A percentile compares a stretch with the other conserved stretches of the same genome.
These are phyloP conservation scores for Fusarium piperis DNA, from an alignment of 2,329 filamentous ascomycete genomes.

Conservation along the genomic window DNA sequence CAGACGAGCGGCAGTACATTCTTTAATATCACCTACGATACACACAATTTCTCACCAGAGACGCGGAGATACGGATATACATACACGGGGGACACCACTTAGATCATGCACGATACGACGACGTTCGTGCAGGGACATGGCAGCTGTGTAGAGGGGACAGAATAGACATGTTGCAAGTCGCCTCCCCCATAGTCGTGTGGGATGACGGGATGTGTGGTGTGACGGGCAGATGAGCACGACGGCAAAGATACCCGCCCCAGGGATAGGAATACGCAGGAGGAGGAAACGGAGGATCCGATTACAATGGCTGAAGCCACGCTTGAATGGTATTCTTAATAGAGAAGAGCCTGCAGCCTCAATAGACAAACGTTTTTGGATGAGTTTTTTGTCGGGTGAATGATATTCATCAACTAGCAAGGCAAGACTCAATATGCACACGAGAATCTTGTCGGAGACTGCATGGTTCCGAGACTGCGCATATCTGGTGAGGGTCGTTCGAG, in stretches of 20 bases:
- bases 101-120: slow-evolving; percentile 18
- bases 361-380: slow-evolving; percentile 17
- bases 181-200: slow-evolving; percentile 8
- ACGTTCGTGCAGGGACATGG: slow-evolving; percentile 20
- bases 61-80: slow-evolving; percentile 14
- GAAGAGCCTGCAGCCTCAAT: slow-evolving; percentile 19
- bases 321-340: slow-evolving; percentile 6
- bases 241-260: slow-evolving; percentile 34
- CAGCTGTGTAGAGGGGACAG: slow-evolving; percentile 2
- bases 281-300: slow-evolving; percentile 2
- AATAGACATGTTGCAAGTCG: slow-evolving; percentile 13
- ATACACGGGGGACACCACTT: slow-evolving; percentile 24
- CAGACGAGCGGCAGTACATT: slow-evolving; percentile 35
- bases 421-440: no score
- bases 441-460: background rate
- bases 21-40: slow-evolving; percentile 38
- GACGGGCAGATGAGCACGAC: slow-evolving; percentile 19
- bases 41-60: slow-evolving; percentile 13
- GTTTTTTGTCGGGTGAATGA: background rate
- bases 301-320: slow-evolving; percentile 6
- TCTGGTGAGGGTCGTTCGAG: background rate
- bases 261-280: slow-evolving; percentile 14
- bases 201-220: slow-evolving; percentile 20
- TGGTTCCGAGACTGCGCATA: background rate
- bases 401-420: background rate